Evolutionary conservation across 1,284 basidiomycete genomes (phyloP), one percentile per base, ranked within the genome.

Genomic region (Tylopilus sp.): DNA sequence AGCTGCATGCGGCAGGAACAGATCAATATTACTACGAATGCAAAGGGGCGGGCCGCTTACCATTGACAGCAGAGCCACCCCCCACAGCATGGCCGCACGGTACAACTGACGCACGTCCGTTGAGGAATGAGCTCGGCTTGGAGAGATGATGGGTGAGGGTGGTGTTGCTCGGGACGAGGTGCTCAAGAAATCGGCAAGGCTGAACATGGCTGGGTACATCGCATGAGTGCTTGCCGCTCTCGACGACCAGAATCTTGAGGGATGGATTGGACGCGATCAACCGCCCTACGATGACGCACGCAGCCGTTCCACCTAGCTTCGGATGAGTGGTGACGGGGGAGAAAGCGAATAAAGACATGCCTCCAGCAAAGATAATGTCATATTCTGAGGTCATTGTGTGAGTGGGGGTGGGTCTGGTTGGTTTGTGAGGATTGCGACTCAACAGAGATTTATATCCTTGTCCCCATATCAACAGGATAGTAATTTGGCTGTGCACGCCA

Each of bases 341-440:
- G 1, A 1, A 23, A 2, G 34, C 8, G 12, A n/a, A n/a, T 2
- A 41, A 29, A 15, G 21, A 36, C 68, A 39, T 40, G 71, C 76
- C 76, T 51, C 76, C 77, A 25, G 73, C 76, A 51, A 78, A 72
- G 34, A 48, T 34, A 18, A 49, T 34, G 19, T 49, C 48, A 29
- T 38, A 49, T n/a, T 5, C 31, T 29, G 39, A 26, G 16, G 18
- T 12, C 34, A 35, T 35, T 18, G 9, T 28, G 11, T 28, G 28
- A 12, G 11, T n/a, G n/a, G 8, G 28, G 28, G 2, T 12, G 7
- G 9, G 28, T 28, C 28, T 28, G 28, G 6, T 23, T n/a, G n/a
- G n/a, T 23, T 6, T 23, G 21, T 23, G 21, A 23, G 21, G 6
- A 23, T 23, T 23, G 6, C 6, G 21, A 23, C 21, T 23, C 21